Evolutionary conservation across 306 rosid genomes (phyloP).

Genomic region (Lathyrus tuberosus): DNA sequence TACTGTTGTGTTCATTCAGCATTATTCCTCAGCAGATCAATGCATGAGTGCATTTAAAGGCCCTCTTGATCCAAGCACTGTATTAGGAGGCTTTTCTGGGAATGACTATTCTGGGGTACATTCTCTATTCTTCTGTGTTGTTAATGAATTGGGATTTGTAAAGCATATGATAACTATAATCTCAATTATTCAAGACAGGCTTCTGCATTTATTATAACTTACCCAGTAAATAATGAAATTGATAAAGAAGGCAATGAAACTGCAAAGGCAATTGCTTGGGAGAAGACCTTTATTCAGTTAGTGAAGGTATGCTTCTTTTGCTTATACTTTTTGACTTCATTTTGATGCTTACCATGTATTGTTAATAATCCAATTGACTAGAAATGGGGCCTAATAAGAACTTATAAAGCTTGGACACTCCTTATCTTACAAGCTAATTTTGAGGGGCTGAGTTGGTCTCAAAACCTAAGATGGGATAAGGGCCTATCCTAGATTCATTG

Average conservation of each 20-base stretch:
- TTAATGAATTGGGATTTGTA: constrained; percentile 32
- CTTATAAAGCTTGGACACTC: not conserved
- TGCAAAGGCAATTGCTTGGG: constrained; percentile 89
- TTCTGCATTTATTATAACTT: constrained; percentile 81
- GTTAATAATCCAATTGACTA: not conserved
- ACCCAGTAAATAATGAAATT: constrained; percentile 88
- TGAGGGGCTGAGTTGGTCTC: not conserved
- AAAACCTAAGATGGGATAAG: constrained; percentile 8
- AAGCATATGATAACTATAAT: constrained; percentile 43
- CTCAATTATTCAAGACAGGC: constrained; percentile 68
- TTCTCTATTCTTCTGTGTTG: constrained; percentile 32
- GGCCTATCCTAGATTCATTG: not conserved
- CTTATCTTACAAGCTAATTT: not conserved
- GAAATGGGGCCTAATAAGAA: not conserved
- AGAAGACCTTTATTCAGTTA: constrained; percentile 86
- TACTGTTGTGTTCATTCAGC: constrained; percentile 57
- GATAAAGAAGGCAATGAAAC: constrained; percentile 68
- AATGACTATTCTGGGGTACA: constrained; percentile 85
- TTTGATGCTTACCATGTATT: constrained; percentile 14
- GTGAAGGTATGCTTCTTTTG: constrained; percentile 69
- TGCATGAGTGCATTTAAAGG: constrained; percentile 95
- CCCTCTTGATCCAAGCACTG: constrained; percentile 98
- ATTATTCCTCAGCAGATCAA: constrained; percentile 87
- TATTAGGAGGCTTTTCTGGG: constrained; percentile 88
- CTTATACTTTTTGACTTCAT: constrained; percentile 26